These are phyloP conservation scores for Ilyonectria destructans DNA, from an alignment of 2,329 filamentous ascomycete species.

Conservation along the genomic window DNA sequence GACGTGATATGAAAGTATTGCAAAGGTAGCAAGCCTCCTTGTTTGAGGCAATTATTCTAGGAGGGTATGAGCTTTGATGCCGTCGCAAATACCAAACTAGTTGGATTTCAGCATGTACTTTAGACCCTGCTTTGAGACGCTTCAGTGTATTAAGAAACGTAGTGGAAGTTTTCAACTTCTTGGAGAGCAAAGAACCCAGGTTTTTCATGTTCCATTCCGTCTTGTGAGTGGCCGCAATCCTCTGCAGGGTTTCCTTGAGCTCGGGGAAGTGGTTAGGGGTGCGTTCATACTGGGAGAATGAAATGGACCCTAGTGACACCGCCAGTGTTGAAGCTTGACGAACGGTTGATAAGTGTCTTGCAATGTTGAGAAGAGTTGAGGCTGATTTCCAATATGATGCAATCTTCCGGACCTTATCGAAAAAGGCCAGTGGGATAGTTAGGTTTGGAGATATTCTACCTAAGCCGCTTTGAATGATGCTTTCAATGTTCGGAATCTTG, in stretches of 20 bases:
- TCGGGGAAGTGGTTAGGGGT: background rate
- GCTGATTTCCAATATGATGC: conserved; percentile 37
- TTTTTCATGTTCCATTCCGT: conserved; percentile 16
- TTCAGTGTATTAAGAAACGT: background rate
- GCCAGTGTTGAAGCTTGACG: background rate
- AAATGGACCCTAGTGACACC: conserved; percentile 4
- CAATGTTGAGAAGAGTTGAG: conserved; percentile 21
- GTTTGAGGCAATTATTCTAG: conserved; percentile 41
- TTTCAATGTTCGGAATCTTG: conserved; percentile 14
- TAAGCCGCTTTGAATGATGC: conserved; percentile 18
- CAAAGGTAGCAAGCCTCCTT: conserved; percentile 45
- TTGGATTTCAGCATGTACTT: conserved; percentile 45
- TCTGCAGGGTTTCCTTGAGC: background rate
- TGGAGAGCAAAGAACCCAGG: background rate
- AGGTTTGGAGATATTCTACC: conserved; percentile 7
- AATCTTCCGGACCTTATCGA: conserved; percentile 38
- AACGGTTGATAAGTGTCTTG: conserved; percentile 1
- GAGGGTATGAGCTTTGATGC: conserved; percentile 15
- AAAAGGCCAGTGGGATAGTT: conserved; percentile 1
- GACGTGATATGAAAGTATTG: conserved; percentile 34
- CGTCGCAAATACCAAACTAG: conserved; percentile 39
- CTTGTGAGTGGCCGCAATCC: conserved; percentile 16
- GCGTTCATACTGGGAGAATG: conserved; percentile 11
- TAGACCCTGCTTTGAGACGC: conserved; percentile 15
- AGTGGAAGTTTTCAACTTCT: background rate